Percentiles rank a stretch among this genome's conserved stretches.
Evolutionary conservation across 805 yeast genomes (phyloP).

Genomic region (Candida sakaeoensis): DNA sequence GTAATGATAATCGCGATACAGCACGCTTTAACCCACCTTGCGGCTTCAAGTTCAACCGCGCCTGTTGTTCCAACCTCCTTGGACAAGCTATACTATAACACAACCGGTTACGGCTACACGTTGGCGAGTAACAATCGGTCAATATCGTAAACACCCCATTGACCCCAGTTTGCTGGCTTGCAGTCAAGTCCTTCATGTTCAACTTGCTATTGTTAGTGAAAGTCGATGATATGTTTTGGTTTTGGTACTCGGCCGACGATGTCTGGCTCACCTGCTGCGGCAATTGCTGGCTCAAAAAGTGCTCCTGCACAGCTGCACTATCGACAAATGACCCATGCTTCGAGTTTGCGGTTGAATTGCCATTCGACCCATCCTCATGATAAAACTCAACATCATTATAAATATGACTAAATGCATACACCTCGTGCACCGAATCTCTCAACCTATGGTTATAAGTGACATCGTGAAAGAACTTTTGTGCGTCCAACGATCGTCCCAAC

Average conservation of each 20-base stretch:
- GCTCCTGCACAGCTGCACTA: constrained; percentile 13
- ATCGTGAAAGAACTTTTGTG: constrained; percentile 91
- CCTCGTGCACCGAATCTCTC: constrained; percentile 82
- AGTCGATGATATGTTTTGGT: neutral
- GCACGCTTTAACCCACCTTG: constrained; percentile 81
- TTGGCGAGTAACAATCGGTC: constrained; percentile 95
- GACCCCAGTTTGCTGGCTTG: constrained; percentile 40
- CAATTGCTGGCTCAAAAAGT: constrained; percentile 16
- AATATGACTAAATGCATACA: constrained; percentile 74
- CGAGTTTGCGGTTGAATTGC: constrained; percentile 19
- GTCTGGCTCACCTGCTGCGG: constrained; percentile 10
- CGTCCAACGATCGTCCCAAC: constrained; percentile 88
- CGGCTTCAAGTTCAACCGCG: constrained; percentile 82
- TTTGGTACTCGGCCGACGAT: neutral
- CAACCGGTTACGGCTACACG: constrained; percentile 81
- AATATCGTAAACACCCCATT: constrained; percentile 91
- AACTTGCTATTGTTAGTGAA: neutral
- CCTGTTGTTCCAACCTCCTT: constrained; percentile 91
- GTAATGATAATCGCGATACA: constrained; percentile 62
- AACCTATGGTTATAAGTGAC: constrained; percentile 92
- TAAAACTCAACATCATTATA: constrained; percentile 45
- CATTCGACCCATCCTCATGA: constrained; percentile 22
- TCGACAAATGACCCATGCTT: constrained; percentile 28
- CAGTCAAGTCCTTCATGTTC: constrained; percentile 10
- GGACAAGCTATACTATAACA: constrained; percentile 98